These are phyloP conservation scores for Lichtheimia corymbifera DNA, from an alignment of 371 early-diverging fungal species.

Conservation along the genomic window DNA sequence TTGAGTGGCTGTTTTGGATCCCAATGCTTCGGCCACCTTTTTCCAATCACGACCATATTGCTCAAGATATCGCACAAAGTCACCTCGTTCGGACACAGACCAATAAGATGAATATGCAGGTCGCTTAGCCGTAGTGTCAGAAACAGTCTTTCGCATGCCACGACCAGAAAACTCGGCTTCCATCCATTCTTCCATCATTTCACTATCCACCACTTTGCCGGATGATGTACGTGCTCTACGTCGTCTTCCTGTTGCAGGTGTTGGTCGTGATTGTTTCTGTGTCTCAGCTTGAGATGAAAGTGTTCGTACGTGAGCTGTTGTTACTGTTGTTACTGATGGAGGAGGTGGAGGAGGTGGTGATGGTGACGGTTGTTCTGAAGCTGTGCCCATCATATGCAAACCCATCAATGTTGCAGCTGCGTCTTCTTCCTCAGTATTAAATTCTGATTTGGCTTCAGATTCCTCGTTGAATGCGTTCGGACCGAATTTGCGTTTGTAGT, in stretches of 20 bases:
- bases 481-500: conserved; percentile 70
- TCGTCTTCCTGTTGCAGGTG: conserved; percentile 10
- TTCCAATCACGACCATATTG: conserved; percentile 81
- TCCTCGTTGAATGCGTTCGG: conserved; percentile 63
- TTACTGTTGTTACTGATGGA: background rate
- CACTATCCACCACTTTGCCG: conserved; percentile 16
- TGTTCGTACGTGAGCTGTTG: conserved; percentile 8
- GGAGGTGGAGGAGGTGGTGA: background rate
- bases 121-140: conserved; percentile 25
- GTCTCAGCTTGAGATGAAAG: conserved; percentile 11
- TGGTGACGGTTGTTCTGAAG: conserved; percentile 7
- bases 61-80: conserved; percentile 65
- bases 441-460: conserved; percentile 24
- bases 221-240: conserved; percentile 18
- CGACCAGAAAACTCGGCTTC: conserved; percentile 20
- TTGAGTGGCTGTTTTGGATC: conserved; percentile 83
- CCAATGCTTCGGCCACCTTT: conserved; percentile 68
- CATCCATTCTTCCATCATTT: conserved; percentile 23
- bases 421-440: conserved; percentile 56
- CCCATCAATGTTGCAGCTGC: conserved; percentile 53
- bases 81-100: conserved; percentile 79
- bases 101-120: conserved; percentile 81
- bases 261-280: conserved; percentile 1
- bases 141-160: background rate
- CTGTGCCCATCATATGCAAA: conserved; percentile 45